A percentile compares a stretch with the other conserved stretches of the same genome.
Conservation (phyloP, 345 rosid genomes). For the Bruguiera sexangula region DNA sequence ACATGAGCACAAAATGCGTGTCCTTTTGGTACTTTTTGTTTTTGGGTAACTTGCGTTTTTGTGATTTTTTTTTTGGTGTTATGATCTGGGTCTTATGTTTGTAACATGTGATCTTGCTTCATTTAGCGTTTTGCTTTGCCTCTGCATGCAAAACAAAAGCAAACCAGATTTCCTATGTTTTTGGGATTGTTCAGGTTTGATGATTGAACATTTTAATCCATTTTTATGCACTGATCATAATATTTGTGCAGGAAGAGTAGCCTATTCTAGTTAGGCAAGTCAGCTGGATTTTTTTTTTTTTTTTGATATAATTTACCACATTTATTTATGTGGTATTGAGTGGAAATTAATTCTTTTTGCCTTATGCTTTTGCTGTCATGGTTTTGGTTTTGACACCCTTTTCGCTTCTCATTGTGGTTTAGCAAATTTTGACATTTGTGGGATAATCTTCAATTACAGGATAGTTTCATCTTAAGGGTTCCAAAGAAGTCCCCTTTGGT, state of each 20-base stretch:
- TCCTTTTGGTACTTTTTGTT: slow-evolving; percentile 2
- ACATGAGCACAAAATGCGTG: not conserved
- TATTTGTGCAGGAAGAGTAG: not conserved
- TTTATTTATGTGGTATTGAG: slow-evolving; percentile 7
- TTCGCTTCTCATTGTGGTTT: not conserved
- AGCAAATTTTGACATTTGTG: slow-evolving; percentile 4
- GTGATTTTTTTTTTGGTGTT: slow-evolving; percentile 4
- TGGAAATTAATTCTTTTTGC: slow-evolving; percentile 5
- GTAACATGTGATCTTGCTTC: slow-evolving; percentile 13
- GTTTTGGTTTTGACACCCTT: not conserved
- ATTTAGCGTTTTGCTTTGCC: slow-evolving; percentile 15
- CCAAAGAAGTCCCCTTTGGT: slow-evolving; percentile 84
- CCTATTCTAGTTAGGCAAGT: too few species aligned
- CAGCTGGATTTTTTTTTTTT: too few species aligned
- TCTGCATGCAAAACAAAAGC: slow-evolving; percentile 20
- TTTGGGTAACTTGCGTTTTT: slow-evolving; percentile 12
- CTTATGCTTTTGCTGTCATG: not conserved
- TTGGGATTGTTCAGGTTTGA: not conserved
- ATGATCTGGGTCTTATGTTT: slow-evolving; percentile 33
- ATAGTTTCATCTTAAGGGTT: slow-evolving; percentile 56
- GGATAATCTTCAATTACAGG: slow-evolving; percentile 45
- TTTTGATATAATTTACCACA: not conserved
- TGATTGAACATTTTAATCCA: not conserved
- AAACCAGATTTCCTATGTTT: slow-evolving; percentile 28
- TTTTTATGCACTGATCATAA: not conserved